Percentiles rank a stretch among this genome's conserved stretches.
These are phyloP conservation scores for Bidens hawaiensis DNA, from an alignment of 140 eudicot genomes.

Conservation along the genomic window DNA sequence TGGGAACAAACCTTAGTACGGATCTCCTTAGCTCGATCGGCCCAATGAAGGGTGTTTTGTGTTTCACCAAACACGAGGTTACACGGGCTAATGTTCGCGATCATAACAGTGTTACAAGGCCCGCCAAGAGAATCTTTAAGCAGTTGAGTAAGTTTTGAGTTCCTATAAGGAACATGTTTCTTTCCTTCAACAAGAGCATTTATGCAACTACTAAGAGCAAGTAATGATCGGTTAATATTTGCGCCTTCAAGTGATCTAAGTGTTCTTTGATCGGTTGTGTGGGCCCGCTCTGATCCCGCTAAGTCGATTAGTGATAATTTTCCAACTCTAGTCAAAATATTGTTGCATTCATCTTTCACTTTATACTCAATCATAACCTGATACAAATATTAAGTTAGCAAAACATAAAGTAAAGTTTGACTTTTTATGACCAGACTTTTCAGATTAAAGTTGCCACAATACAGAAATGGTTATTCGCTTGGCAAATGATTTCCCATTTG, in stretches of 20 bases:
- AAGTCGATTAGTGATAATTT: slow-evolving; percentile 78
- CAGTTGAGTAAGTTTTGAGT: slow-evolving; percentile 80
- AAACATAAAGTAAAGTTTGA: not conserved
- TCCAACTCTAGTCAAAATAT: slow-evolving; percentile 51
- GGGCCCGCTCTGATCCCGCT: slow-evolving; percentile 85
- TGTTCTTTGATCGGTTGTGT: slow-evolving; percentile 86
- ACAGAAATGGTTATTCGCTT: not conserved
- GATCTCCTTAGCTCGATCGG: slow-evolving; percentile 85
- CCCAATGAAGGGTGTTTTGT: slow-evolving; percentile 92
- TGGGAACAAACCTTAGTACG: slow-evolving; percentile 59
- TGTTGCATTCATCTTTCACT: slow-evolving; percentile 47
- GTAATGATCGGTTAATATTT: slow-evolving; percentile 68
- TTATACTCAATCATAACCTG: slow-evolving; percentile 77
- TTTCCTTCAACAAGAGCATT: slow-evolving; percentile 88
- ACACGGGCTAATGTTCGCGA: slow-evolving; percentile 84
- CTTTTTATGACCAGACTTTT: not conserved
- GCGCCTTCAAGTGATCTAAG: slow-evolving; percentile 87
- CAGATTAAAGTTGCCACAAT: not conserved
- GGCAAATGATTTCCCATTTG: not conserved
- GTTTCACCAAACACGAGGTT: slow-evolving; percentile 72
- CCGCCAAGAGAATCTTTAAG: slow-evolving; percentile 89
- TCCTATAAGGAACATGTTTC: slow-evolving; percentile 73
- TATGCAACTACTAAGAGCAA: slow-evolving; percentile 87
- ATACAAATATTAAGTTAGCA: not conserved
- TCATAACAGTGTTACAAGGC: slow-evolving; percentile 80